Conservation (phyloP, 495 filamentous ascomycete genomes). For the Penicillium pancosmium region DNA sequence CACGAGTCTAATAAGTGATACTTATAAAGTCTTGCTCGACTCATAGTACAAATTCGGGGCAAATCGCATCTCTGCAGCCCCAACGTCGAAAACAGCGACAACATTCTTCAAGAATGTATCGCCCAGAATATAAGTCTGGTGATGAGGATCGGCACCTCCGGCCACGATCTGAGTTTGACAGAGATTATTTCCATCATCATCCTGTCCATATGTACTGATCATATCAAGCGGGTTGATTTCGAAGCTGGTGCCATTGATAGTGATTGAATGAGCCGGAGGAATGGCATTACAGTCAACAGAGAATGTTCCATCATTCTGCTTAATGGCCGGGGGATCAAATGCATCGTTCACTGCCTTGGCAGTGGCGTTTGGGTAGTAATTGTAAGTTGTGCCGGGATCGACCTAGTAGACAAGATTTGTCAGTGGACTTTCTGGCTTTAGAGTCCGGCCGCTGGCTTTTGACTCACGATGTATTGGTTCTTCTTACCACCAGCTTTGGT, state of each 20-base stretch:
- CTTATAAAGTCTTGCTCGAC: neutral
- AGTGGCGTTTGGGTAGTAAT: slow-evolving; percentile 42
- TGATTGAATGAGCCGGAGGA: slow-evolving; percentile 54
- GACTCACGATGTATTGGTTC: slow-evolving; percentile 30
- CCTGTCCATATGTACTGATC: slow-evolving; percentile 44
- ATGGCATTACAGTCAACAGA: slow-evolving; percentile 58
- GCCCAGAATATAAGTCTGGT: slow-evolving; percentile 53
- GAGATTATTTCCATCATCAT: slow-evolving; percentile 32
- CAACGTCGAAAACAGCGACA: slow-evolving; percentile 45
- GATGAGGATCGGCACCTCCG: slow-evolving; percentile 36
- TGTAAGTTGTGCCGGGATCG: slow-evolving; percentile 47
- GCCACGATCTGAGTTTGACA: slow-evolving; percentile 48
- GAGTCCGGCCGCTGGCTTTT: slow-evolving; percentile 12
- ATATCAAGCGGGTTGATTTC: slow-evolving; percentile 58
- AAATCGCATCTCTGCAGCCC: slow-evolving; percentile 36
- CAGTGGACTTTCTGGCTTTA: neutral
- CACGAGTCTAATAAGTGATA: no score
- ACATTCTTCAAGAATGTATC: slow-evolving; percentile 68
- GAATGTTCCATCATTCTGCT: slow-evolving; percentile 48
- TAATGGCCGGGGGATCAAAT: slow-evolving; percentile 58
- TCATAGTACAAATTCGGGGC: slow-evolving; percentile 20
- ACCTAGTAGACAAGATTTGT: slow-evolving; percentile 18
- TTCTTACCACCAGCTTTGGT: slow-evolving; percentile 17
- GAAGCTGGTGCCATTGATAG: slow-evolving; percentile 52
- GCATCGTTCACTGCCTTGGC: slow-evolving; percentile 52